Evolutionary conservation across 768 basidiomycete species (phyloP).

Genomic region (Trametes sanguinea): DNA sequence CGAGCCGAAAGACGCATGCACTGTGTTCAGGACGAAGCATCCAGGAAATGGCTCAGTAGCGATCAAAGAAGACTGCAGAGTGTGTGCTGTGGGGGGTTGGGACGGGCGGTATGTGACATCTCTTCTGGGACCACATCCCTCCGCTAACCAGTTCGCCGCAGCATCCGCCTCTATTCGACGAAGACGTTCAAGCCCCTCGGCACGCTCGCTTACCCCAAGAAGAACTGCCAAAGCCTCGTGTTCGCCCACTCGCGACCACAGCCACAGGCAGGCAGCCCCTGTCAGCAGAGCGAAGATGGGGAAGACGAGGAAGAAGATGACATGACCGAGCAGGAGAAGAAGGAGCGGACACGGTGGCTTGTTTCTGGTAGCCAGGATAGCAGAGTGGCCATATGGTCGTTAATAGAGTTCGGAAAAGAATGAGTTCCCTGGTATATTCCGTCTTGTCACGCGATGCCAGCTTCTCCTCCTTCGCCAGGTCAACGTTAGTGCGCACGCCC

Average conservation of each 20-base stretch:
- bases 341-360: conserved; percentile 29
- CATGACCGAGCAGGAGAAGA: conserved; percentile 27
- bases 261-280: neutral
- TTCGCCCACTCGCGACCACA: conserved; percentile 49
- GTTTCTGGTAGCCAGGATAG: conserved; percentile 30
- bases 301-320: conserved; percentile 29
- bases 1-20: conserved; percentile 29
- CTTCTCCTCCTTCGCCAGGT: no score
- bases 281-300: neutral
- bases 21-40: conserved; percentile 62
- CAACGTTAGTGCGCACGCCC: neutral
- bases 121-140: neutral
- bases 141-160: conserved; percentile 35
- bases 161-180: conserved; percentile 81
- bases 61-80: conserved; percentile 70
- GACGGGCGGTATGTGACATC: conserved; percentile 73
- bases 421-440: neutral
- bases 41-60: conserved; percentile 80
- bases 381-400: conserved; percentile 31
- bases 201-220: conserved; percentile 80
- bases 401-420: conserved; percentile 28
- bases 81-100: conserved; percentile 93
- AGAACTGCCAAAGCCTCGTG: conserved; percentile 68
- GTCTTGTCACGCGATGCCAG: neutral
- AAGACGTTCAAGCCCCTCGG: conserved; percentile 82